Evolutionary conservation across 129 eudicot genomes (phyloP), one percentile per base, ranked within the genome.

Genomic region (Chrysanthemum lavandulifolium): DNA sequence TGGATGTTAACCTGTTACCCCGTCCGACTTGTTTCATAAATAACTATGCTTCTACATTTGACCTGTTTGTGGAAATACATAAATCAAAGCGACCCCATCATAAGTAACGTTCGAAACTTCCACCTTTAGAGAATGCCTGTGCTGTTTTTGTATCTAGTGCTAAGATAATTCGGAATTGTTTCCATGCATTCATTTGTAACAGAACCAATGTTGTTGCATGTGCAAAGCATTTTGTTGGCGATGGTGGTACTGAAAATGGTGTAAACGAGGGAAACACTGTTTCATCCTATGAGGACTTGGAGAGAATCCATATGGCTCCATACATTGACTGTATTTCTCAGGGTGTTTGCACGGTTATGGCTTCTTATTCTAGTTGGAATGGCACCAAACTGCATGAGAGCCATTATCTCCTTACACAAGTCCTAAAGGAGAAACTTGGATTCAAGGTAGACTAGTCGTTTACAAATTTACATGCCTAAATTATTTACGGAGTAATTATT

Each of bases 161-260:
- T 19, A 7, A 52, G 14, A 14, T 57, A 14, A 10, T 57, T 57
- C 23, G 7, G 47, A 40, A 52, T 11, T 52, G 16, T 40, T 51
- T 11, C 14, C 16, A 12, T 1, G 7, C 16, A 14, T 12, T 53
- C 16, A 15, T 53, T 52, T 52, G 57, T 11, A 36, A 40, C 88
- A 89, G 96, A 78, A 83, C 85, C 69, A 89, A 80, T 62, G 90
- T 86, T 45, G 80, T 86, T 80, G 90, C 90, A 12, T 86, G 96
- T 73, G 96, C 96, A 5, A 89, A 89, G 82, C 92, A 89, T 75
- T 89, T 89, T 80, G 90, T 89, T 73, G 96, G 92, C 27, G 96
- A 89, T 66, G 96, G 92, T 33, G 96, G 92, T 31, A 89, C 92
- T 68, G 67, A 76, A 55, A 76, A 70, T 21, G 96, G 96, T 58